Percentiles rank a stretch among this genome's conserved stretches.
phyloP scores from a whole-genome alignment of 1,139 yeast species.

The Protomyces macrosporus region DNA sequence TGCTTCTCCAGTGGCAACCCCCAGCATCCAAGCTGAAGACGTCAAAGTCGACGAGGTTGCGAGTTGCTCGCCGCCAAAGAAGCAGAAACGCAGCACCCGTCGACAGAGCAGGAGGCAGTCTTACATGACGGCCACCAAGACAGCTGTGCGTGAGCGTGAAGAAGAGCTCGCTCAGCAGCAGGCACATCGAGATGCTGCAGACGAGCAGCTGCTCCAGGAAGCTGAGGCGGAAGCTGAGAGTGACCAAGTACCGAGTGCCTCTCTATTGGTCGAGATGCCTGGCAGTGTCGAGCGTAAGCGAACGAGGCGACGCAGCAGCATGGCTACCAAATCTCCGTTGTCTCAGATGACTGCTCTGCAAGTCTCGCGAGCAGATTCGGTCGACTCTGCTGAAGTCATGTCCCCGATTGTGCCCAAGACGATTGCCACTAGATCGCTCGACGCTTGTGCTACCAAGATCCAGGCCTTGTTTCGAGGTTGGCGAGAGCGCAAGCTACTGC shows the following conservation, averaged over 20 bases:
- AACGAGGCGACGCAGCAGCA: constrained; percentile 10
- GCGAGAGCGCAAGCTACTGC: constrained; percentile 3
- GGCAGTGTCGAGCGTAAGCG: constrained; percentile 28
- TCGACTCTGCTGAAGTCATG: not conserved
- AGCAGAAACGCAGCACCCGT: constrained; percentile 5
- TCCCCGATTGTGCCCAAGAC: not conserved
- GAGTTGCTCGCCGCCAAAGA: not conserved
- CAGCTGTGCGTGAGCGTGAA: constrained; percentile 20
- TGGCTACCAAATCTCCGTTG: constrained; percentile 5
- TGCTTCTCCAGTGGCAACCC: not conserved
- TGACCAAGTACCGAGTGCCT: not conserved
- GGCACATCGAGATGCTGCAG: constrained; percentile 18
- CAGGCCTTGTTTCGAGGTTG: constrained; percentile 21
- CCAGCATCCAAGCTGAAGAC: not conserved
- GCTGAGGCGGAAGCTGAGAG: not conserved
- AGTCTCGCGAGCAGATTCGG: not conserved
- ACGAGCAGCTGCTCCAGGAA: constrained; percentile 3
- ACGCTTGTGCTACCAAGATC: not conserved
- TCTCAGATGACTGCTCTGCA: not conserved
- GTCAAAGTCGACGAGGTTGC: not conserved
- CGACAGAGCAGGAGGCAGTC: constrained; percentile 26
- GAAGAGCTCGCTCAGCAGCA: constrained; percentile 4
- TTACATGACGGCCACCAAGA: constrained; percentile 26
- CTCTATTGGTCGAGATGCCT: constrained; percentile 24
- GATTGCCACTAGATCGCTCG: not conserved